phyloP scores from a whole-genome alignment of 1,284 basidiomycete species.

The Fomes fomentarius region DNA sequence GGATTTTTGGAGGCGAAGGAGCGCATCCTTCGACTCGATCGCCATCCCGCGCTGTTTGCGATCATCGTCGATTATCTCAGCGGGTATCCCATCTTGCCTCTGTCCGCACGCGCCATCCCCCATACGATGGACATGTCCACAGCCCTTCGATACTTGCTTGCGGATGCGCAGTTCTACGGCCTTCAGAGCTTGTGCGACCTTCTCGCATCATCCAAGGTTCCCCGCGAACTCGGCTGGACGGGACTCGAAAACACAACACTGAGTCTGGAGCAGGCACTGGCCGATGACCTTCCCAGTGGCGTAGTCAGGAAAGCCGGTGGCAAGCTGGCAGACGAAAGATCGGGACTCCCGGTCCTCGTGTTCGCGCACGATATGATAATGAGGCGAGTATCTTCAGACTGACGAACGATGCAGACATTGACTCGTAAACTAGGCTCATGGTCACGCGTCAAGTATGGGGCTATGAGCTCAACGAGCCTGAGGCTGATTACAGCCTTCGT shows the following conservation, averaged over 20 bases:
- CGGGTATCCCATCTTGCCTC: conserved; percentile 4
- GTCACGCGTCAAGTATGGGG: too few species aligned
- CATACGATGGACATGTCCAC: background rate
- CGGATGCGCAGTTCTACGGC: conserved; percentile 2
- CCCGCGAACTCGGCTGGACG: background rate
- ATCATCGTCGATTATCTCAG: conserved; percentile 6
- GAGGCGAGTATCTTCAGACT: too few species aligned
- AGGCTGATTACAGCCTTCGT: too few species aligned
- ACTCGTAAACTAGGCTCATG: too few species aligned
- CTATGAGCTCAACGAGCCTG: too few species aligned
- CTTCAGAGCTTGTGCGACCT: background rate
- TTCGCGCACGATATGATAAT: too few species aligned
- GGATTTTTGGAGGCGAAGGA: background rate
- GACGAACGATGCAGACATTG: too few species aligned
- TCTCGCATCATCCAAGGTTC: background rate
- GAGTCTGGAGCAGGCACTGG: too few species aligned
- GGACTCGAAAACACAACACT: conserved; percentile 1
- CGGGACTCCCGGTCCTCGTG: too few species aligned
- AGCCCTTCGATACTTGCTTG: background rate
- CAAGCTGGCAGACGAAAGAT: too few species aligned
- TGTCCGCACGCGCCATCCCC: background rate
- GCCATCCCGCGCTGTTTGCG: conserved; percentile 1
- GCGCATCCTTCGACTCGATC: background rate
- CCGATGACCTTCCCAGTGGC: too few species aligned
- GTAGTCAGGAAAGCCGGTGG: too few species aligned